Evolutionary conservation across 2,329 filamentous ascomycete species (phyloP).

Genomic region (Bertia moriformis): DNA sequence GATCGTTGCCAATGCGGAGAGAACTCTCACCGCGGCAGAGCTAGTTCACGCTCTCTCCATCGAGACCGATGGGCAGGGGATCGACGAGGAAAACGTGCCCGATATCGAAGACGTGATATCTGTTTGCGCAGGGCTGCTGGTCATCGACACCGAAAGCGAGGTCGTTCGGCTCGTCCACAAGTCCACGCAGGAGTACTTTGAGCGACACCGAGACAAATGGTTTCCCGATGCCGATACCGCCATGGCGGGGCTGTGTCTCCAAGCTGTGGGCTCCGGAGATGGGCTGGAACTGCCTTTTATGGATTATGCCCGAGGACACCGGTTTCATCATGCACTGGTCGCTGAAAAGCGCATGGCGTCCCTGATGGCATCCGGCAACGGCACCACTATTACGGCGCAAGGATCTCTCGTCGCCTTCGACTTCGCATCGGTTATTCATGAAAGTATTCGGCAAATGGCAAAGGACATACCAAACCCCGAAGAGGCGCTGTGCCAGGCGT

Average conservation of each 20-base stretch:
- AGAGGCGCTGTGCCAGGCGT: too few relatives aligned
- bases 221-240: slow-evolving; percentile 5
- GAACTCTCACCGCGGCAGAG: not conserved
- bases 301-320: not conserved
- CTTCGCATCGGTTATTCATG: too few relatives aligned
- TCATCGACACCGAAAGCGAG: slow-evolving; percentile 4
- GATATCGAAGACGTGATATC: not conserved
- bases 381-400: too few relatives aligned
- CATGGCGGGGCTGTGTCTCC: slow-evolving; percentile 4
- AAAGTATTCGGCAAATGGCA: too few relatives aligned
- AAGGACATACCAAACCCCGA: too few relatives aligned
- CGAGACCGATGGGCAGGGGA: not conserved
- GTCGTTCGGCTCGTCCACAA: slow-evolving; percentile 6
- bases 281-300: not conserved
- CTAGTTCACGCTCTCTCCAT: not conserved
- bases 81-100: not conserved
- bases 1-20: not conserved
- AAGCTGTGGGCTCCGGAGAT: slow-evolving; percentile 3
- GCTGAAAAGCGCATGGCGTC: not conserved
- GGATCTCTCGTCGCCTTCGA: too few relatives aligned
- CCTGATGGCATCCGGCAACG: too few relatives aligned
- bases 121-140: slow-evolving; percentile 6
- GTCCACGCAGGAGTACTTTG: slow-evolving; percentile 8
- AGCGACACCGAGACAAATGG: slow-evolving; percentile 3
- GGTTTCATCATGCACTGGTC: not conserved